A percentile compares a stretch with the other conserved stretches of the same genome.
Conservation (phyloP, 1,139 yeast species). For the Yamadazyma friedrichii region DNA sequence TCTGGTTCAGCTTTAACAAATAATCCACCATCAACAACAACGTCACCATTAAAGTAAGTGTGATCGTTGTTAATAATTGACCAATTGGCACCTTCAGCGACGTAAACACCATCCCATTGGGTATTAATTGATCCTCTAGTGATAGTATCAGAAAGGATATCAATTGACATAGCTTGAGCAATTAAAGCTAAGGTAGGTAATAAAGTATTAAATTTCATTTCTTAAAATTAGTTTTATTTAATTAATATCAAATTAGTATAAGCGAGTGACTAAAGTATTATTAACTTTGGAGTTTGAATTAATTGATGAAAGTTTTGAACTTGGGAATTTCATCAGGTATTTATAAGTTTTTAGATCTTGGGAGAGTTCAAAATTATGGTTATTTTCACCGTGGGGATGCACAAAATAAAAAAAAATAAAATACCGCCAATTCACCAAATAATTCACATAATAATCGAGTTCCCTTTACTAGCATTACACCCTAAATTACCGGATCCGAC, state of each 20-base stretch:
- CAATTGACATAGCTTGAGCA: conserved; percentile 16
- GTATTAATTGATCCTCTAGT: conserved; percentile 21
- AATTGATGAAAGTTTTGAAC: conserved; percentile 5
- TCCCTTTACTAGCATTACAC: no score
- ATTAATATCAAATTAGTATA: conserved; percentile 1
- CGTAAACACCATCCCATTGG: conserved; percentile 23
- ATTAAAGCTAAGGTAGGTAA: conserved; percentile 17
- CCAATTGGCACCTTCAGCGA: conserved; percentile 29
- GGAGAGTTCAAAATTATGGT: neutral
- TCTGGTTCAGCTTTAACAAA: conserved; percentile 16
- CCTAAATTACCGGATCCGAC: no score
- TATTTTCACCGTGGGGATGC: no score
- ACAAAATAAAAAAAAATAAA: no score
- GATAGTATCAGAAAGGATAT: conserved; percentile 16
- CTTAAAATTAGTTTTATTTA: neutral
- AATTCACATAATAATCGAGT: no score
- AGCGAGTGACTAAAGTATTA: conserved; percentile 9
- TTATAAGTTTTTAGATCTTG: neutral
- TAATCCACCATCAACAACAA: conserved; percentile 18
- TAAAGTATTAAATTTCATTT: conserved; percentile 15
- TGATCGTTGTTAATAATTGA: conserved; percentile 29
- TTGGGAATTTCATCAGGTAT: conserved; percentile 1
- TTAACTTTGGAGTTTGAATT: neutral
- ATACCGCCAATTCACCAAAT: no score
- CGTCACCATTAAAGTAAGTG: conserved; percentile 17